Conservation (phyloP, 2,329 filamentous ascomycete genomes). For the Alternaria brassicicola region DNA sequence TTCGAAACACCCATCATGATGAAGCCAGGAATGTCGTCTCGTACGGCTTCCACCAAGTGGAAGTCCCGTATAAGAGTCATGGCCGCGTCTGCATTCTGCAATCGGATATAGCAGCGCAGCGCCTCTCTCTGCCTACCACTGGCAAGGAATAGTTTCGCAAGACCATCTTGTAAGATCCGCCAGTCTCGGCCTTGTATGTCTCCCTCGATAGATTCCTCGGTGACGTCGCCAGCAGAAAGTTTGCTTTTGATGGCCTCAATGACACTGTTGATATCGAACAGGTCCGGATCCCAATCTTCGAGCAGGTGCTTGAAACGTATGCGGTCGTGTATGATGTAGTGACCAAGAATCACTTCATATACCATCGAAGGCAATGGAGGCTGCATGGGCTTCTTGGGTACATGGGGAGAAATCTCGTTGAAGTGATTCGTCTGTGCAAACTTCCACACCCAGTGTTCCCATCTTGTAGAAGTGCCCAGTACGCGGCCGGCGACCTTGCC, state of each 20-base stretch:
- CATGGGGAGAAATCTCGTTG: conserved; percentile 84
- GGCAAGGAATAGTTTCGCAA: conserved; percentile 84
- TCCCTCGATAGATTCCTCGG: conserved; percentile 76
- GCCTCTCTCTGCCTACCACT: conserved; percentile 83
- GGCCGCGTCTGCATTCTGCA: conserved; percentile 89
- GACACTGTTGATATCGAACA: conserved; percentile 80
- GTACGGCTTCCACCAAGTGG: conserved; percentile 86
- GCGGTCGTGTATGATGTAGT: conserved; percentile 84
- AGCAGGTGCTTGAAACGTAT: conserved; percentile 77
- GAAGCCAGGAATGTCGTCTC: conserved; percentile 88
- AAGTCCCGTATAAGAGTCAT: conserved; percentile 86
- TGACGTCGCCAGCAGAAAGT: conserved; percentile 75
- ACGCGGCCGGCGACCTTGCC: conserved; percentile 84
- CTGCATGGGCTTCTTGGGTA: conserved; percentile 77
- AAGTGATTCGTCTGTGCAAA: conserved; percentile 87
- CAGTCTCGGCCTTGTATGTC: conserved; percentile 79
- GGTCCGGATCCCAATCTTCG: conserved; percentile 80
- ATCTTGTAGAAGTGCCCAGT: conserved; percentile 76
- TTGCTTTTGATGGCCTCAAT: conserved; percentile 82
- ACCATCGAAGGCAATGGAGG: conserved; percentile 80
- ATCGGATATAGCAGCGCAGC: conserved; percentile 82
- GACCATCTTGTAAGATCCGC: conserved; percentile 83
- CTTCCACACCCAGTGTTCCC: conserved; percentile 95
- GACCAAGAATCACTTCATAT: conserved; percentile 86
- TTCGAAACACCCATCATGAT: conserved; percentile 83